Evolutionary conservation across 2,329 filamentous ascomycete genomes (phyloP).

Genomic region (Aspergillus sp.): DNA sequence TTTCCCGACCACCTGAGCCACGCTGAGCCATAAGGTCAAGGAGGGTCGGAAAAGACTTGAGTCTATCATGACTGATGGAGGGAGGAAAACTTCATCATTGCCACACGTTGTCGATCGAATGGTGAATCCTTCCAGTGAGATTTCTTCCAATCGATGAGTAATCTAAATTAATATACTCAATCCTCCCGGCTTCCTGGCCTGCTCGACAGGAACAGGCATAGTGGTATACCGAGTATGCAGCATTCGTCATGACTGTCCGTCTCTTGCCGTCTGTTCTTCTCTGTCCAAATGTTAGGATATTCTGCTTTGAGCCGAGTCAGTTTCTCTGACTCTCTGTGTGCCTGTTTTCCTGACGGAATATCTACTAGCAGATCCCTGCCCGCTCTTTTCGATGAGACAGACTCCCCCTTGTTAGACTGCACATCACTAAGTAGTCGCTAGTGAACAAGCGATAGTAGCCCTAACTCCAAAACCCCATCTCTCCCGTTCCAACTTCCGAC

Average conservation of each 20-base stretch:
- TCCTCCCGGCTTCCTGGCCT: not conserved
- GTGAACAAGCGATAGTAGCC: too few relatives aligned
- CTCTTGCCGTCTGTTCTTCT: not conserved
- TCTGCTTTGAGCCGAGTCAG: constrained; percentile 1
- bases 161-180: not conserved
- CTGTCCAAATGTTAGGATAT: constrained; percentile 3
- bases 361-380: too few relatives aligned
- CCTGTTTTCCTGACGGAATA: not conserved
- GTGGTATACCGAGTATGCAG: constrained; percentile 7
- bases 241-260: not conserved
- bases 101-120: not conserved
- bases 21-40: not conserved
- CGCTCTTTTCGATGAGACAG: too few relatives aligned
- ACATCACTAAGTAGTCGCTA: too few relatives aligned
- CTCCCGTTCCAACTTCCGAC: too few relatives aligned
- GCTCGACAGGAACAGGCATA: not conserved
- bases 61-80: too few relatives aligned
- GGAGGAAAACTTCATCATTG: not conserved
- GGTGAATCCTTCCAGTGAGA: not conserved
- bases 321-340: not conserved
- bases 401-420: too few relatives aligned
- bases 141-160: not conserved
- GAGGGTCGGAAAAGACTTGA: not conserved
- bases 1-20: not conserved
- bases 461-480: too few relatives aligned